Evolutionary conservation across 176 grass and related monocot species (phyloP).

Genomic region (Aechmea fasciata): DNA sequence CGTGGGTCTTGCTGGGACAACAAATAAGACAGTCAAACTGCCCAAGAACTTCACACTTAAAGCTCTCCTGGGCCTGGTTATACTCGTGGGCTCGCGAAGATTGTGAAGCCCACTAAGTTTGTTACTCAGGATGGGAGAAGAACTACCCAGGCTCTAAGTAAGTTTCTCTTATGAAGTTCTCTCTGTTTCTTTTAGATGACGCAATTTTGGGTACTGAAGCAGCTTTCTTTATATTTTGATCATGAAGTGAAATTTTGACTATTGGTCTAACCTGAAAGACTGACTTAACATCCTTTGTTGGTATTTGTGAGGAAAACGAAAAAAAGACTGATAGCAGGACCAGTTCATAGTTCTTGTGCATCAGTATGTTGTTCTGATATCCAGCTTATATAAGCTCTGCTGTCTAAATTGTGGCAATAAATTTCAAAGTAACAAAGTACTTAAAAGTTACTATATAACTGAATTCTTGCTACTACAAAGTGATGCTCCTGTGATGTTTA

Average conservation of each 20-base stretch:
- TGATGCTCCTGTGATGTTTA: no score
- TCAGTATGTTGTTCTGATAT: neutral
- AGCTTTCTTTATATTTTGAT: neutral
- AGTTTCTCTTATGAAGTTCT: constrained; percentile 7
- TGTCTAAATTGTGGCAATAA: no score
- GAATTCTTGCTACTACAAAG: no score
- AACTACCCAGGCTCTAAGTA: constrained; percentile 69
- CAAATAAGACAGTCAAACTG: constrained; percentile 59
- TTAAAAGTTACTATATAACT: no score
- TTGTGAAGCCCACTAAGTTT: constrained; percentile 51
- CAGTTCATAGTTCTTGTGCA: neutral
- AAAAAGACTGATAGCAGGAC: no score
- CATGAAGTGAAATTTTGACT: no score
- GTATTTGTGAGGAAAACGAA: no score
- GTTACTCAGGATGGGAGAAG: constrained; percentile 45
- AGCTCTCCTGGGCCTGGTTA: constrained; percentile 77
- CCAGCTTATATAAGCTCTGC: no score
- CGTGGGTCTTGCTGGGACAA: constrained; percentile 72
- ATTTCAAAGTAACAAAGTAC: no score
- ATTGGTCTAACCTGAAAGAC: no score
- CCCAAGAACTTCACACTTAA: constrained; percentile 69
- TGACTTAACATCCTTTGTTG: no score
- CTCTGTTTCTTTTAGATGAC: neutral
- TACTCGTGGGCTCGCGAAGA: constrained; percentile 48
- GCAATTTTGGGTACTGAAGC: neutral